Conservation (phyloP, 2,329 filamentous ascomycete species). For the Aspergillus sp. region DNA sequence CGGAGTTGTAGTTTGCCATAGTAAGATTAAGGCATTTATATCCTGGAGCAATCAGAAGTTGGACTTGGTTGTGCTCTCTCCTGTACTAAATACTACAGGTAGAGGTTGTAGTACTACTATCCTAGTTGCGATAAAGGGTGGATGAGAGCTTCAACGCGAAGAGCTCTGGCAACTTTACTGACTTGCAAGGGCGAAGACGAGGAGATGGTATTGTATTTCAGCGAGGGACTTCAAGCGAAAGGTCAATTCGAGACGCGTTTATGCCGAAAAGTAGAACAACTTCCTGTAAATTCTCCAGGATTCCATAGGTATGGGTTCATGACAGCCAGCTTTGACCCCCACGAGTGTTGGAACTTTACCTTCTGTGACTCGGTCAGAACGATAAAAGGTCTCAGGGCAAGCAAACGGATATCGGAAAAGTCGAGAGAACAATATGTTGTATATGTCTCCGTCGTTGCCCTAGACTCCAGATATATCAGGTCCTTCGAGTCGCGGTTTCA, state of each 20-base stretch:
- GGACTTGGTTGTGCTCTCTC: no score
- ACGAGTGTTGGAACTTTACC: background rate
- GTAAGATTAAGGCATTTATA: no score
- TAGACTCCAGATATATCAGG: background rate
- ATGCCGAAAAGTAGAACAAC: background rate
- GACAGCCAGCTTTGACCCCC: background rate
- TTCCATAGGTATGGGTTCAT: background rate
- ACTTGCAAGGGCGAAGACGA: background rate
- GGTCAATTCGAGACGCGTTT: background rate
- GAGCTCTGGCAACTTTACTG: background rate
- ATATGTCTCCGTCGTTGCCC: background rate
- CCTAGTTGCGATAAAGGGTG: no score
- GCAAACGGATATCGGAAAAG: background rate
- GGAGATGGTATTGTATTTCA: background rate
- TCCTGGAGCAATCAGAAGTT: no score
- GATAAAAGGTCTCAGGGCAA: background rate
- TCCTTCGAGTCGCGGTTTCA: no score
- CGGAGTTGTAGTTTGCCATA: no score
- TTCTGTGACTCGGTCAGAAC: background rate
- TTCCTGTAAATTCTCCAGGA: background rate
- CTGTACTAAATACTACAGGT: no score
- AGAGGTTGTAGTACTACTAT: no score
- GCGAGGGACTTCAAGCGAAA: background rate
- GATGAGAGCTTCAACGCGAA: background rate
- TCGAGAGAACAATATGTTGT: background rate